Percentiles rank a stretch among this genome's conserved stretches.
These are phyloP conservation scores for Coemansia interrupta DNA, from an alignment of 192 early-diverging fungal genomes.

Conservation along the genomic window DNA sequence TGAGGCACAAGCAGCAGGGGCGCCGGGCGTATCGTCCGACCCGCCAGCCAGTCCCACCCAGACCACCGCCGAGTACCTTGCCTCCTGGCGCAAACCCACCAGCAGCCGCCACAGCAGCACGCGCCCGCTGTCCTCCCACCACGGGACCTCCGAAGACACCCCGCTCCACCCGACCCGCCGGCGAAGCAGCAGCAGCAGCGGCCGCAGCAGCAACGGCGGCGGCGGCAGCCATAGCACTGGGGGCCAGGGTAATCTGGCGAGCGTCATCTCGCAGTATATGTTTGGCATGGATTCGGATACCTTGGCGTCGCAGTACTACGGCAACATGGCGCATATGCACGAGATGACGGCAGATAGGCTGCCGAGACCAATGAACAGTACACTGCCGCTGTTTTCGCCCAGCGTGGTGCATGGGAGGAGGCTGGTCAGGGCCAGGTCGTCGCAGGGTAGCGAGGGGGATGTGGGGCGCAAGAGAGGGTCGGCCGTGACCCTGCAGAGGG, in stretches of 20 bases:
- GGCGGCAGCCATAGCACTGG: no score
- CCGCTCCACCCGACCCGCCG: no score
- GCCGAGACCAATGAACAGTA: conserved; percentile 50
- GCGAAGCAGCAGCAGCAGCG: conserved; percentile 12
- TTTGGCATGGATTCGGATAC: conserved; percentile 29
- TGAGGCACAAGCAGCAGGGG: not conserved
- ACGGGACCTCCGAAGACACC: conserved; percentile 8
- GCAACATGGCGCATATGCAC: conserved; percentile 34
- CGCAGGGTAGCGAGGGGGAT: conserved; percentile 21
- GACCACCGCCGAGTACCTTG: not conserved
- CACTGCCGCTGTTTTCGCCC: conserved; percentile 46
- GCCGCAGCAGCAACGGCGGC: conserved; percentile 6
- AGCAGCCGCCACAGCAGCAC: not conserved
- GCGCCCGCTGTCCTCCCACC: not conserved
- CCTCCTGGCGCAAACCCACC: not conserved
- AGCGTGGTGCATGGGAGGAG: conserved; percentile 35
- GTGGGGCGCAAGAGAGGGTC: not conserved
- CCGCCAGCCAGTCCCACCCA: no score
- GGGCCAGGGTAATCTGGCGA: conserved; percentile 15
- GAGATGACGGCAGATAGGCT: conserved; percentile 20
- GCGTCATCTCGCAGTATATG: conserved; percentile 43
- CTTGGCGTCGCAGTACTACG: conserved; percentile 43
- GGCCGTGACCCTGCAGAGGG: not conserved
- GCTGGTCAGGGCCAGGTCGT: conserved; percentile 13
- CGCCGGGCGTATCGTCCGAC: no score